phyloP scores from a whole-genome alignment of 2,329 filamentous ascomycete genomes.

The Ramularia collo-cygni region DNA sequence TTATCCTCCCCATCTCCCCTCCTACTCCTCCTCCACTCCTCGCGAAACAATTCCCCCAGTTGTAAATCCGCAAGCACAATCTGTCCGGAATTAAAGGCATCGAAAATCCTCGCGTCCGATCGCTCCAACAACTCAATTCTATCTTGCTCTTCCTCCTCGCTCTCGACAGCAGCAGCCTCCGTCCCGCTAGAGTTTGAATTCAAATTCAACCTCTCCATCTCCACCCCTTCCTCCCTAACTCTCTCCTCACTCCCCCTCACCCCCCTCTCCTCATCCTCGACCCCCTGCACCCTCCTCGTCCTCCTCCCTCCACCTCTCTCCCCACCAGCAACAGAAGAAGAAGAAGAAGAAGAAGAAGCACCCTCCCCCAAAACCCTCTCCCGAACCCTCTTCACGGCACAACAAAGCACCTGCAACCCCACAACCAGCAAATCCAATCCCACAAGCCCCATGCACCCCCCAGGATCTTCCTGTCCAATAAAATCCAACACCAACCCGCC shows the following conservation, averaged over 20 bases:
- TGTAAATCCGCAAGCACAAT: conserved; percentile 41
- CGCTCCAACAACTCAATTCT: conserved; percentile 15
- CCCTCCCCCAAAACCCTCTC: no score
- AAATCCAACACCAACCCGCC: conserved; percentile 59
- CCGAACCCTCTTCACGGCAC: conserved; percentile 48
- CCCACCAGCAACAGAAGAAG: no score
- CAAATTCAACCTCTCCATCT: conserved; percentile 33
- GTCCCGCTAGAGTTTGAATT: conserved; percentile 5
- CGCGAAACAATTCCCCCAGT: conserved; percentile 35
- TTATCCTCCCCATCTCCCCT: conserved; percentile 3
- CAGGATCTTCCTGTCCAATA: conserved; percentile 54
- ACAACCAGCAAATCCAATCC: conserved; percentile 49
- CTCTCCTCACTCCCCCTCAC: conserved; percentile 35
- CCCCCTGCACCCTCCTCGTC: no score
- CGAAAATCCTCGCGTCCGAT: conserved; percentile 33
- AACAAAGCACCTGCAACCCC: conserved; percentile 50
- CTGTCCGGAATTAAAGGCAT: conserved; percentile 42
- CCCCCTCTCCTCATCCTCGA: conserved; percentile 55
- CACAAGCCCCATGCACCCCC: conserved; percentile 47
- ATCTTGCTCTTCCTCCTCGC: conserved; percentile 14
- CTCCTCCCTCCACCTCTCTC: no score
- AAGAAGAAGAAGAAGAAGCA: no score
- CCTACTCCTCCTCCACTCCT: conserved; percentile 31
- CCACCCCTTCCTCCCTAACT: conserved; percentile 34
- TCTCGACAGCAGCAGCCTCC: conserved; percentile 10